phyloP scores from a whole-genome alignment of 768 basidiomycete genomes.

The Phylloporus scabripes region DNA sequence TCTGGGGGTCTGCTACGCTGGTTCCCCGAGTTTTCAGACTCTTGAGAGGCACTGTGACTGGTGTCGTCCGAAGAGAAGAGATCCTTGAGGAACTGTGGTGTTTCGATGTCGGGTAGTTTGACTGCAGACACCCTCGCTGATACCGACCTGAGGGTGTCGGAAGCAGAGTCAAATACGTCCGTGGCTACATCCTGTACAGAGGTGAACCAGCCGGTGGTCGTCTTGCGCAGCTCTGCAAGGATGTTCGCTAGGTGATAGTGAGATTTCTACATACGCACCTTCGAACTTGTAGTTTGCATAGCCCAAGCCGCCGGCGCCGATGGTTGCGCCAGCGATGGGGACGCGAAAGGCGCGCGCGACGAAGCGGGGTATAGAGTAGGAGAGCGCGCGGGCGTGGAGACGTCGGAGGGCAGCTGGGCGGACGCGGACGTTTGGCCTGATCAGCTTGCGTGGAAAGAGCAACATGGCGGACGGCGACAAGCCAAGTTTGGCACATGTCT shows the following conservation, averaged over 20 bases:
- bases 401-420: constrained; percentile 35
- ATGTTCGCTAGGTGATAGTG: neutral
- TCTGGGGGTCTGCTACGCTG: constrained; percentile 40
- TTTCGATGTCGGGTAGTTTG: constrained; percentile 50
- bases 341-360: constrained; percentile 83
- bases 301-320: constrained; percentile 86
- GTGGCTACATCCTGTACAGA: constrained; percentile 56
- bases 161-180: constrained; percentile 66
- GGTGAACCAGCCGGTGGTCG: constrained; percentile 60
- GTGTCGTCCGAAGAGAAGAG: constrained; percentile 37
- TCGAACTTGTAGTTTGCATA: constrained; percentile 98
- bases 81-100: constrained; percentile 67
- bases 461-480: neutral
- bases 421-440: neutral
- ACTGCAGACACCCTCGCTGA: constrained; percentile 56
- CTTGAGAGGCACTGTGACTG: constrained; percentile 31
- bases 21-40: constrained; percentile 33
- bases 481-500: constrained; percentile 8
- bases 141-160: constrained; percentile 58
- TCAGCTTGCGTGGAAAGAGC: neutral
- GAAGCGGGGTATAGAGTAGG: constrained; percentile 87
- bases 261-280: constrained; percentile 44
- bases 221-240: constrained; percentile 62
- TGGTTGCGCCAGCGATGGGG: constrained; percentile 81
- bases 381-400: constrained; percentile 69